These are phyloP conservation scores for Pseudogymnoascus sp. DNA, from an alignment of 2,329 filamentous ascomycete species.

Conservation along the genomic window DNA sequence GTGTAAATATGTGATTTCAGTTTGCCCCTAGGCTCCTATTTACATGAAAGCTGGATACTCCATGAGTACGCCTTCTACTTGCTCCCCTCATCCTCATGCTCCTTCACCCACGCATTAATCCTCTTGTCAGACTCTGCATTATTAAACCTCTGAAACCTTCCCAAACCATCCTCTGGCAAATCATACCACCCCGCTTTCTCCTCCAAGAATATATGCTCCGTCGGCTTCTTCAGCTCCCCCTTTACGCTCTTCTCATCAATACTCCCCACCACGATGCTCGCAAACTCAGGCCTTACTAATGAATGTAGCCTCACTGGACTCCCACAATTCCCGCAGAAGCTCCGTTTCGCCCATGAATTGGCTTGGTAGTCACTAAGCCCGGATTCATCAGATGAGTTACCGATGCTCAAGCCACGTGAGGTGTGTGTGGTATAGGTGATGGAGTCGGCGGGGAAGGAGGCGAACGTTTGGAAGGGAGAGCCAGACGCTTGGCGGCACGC, in stretches of 20 bases:
- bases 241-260: conserved; percentile 35
- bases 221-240: conserved; percentile 25
- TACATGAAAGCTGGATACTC: background rate
- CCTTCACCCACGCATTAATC: conserved; percentile 24
- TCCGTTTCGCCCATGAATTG: conserved; percentile 31
- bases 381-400: conserved; percentile 5
- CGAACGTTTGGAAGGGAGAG: conserved; percentile 38
- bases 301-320: conserved; percentile 39
- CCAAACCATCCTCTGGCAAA: conserved; percentile 31
- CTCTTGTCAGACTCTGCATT: conserved; percentile 19
- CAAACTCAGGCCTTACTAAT: conserved; percentile 25
- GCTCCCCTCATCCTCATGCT: background rate
- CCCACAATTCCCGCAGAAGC: conserved; percentile 39
- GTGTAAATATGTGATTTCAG: background rate
- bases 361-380: conserved; percentile 31
- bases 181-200: conserved; percentile 35
- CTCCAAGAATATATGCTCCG: conserved; percentile 37
- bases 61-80: background rate
- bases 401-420: background rate
- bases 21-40: background rate
- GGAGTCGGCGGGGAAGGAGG: conserved; percentile 28
- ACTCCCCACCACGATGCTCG: conserved; percentile 33
- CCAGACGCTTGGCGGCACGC: conserved; percentile 42
- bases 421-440: conserved; percentile 30
- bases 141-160: conserved; percentile 24